These are phyloP conservation scores for Aaosphaeria pasadenensis DNA, from an alignment of 2,329 filamentous ascomycete genomes.

Conservation along the genomic window DNA sequence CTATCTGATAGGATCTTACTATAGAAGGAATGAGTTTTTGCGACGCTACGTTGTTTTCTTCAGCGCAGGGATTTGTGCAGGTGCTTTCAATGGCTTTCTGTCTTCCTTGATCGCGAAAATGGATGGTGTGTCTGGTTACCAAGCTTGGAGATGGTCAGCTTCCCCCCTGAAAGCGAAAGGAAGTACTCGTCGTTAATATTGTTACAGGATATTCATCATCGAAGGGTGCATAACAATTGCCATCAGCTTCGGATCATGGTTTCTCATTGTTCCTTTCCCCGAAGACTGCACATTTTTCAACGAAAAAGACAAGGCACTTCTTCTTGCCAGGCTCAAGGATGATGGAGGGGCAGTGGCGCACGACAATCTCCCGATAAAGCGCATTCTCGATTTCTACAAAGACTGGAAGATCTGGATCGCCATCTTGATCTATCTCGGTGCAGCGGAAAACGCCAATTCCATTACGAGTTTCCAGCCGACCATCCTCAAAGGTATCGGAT, in stretches of 20 bases:
- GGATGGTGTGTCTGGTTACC: slow-evolving; percentile 20
- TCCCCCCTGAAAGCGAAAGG: background rate
- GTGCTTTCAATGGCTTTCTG: slow-evolving; percentile 56
- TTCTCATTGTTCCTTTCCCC: slow-evolving; percentile 51
- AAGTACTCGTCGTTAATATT: background rate
- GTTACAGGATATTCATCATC: slow-evolving; percentile 56
- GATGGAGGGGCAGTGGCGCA: slow-evolving; percentile 48
- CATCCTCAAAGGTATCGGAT: slow-evolving; percentile 34
- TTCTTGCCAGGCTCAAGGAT: slow-evolving; percentile 48
- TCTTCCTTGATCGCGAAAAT: slow-evolving; percentile 40
- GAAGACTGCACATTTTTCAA: slow-evolving; percentile 49
- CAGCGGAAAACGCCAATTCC: slow-evolving; percentile 29
- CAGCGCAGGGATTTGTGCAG: slow-evolving; percentile 52
- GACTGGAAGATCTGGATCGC: slow-evolving; percentile 55
- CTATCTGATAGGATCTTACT: slow-evolving; percentile 37
- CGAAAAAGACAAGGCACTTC: slow-evolving; percentile 50
- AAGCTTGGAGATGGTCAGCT: slow-evolving; percentile 27
- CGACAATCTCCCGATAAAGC: slow-evolving; percentile 45
- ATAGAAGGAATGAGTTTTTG: slow-evolving; percentile 53
- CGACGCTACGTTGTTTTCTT: slow-evolving; percentile 53
- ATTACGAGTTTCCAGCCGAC: slow-evolving; percentile 33
- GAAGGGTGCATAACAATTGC: slow-evolving; percentile 54
- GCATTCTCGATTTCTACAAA: slow-evolving; percentile 40
- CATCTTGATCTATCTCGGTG: slow-evolving; percentile 36
- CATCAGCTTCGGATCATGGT: slow-evolving; percentile 46